phyloP scores from a whole-genome alignment of 352 stramenopile species.

The Phytophthora colocasiae region DNA sequence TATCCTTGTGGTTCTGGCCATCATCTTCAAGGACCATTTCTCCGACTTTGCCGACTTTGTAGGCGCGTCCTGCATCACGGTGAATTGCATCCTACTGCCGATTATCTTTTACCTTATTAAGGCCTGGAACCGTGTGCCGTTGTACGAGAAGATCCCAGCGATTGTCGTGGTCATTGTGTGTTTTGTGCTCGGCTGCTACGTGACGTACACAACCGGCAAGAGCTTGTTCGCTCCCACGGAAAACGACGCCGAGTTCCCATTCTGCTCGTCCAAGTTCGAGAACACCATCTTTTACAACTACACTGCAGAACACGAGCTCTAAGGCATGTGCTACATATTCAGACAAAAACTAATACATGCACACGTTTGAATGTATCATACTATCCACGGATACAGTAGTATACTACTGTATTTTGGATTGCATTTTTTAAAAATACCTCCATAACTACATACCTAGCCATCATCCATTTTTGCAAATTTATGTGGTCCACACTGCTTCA shows the following conservation, averaged over 20 bases:
- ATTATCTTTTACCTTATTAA: constrained; percentile 35
- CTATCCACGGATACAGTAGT: no score
- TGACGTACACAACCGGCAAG: constrained; percentile 33
- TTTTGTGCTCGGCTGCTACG: constrained; percentile 31
- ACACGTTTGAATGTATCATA: no score
- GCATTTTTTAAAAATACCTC: no score
- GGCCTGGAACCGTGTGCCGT: constrained; percentile 19
- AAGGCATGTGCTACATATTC: background rate
- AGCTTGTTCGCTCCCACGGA: constrained; percentile 28
- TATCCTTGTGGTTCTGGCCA: constrained; percentile 25
- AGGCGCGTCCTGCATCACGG: constrained; percentile 27
- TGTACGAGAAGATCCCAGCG: constrained; percentile 32
- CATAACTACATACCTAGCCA: background rate
- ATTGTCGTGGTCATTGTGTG: constrained; percentile 31
- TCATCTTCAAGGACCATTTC: constrained; percentile 36
- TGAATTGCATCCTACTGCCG: constrained; percentile 33
- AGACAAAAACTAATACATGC: no score
- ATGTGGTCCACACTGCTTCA: constrained; percentile 29
- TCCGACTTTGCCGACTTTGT: constrained; percentile 30
- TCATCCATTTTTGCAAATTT: background rate
- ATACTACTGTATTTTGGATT: no score
- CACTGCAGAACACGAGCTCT: constrained; percentile 24
- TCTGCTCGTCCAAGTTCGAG: constrained; percentile 22
- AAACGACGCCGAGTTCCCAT: constrained; percentile 27
- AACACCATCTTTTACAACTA: constrained; percentile 34